Evolutionary conservation across 116 monocot genomes (phyloP).

Genomic region (Posidonia oceanica): DNA sequence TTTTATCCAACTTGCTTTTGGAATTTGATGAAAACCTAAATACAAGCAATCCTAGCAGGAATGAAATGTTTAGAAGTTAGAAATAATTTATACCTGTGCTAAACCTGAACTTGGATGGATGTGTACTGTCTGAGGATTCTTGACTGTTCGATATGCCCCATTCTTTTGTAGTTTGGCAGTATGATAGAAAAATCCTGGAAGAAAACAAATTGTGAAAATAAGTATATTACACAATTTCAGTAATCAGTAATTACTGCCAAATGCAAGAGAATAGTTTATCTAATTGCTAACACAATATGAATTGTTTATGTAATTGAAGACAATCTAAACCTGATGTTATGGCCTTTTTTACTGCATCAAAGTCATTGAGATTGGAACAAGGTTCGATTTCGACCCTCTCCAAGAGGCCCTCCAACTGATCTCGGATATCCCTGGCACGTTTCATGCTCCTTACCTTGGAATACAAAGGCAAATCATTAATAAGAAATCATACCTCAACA

Average conservation of each 20-base stretch:
- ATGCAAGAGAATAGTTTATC: not conserved
- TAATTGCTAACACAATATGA: not conserved
- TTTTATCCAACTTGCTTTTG: too few species aligned
- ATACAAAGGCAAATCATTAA: not conserved
- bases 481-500: too few species aligned
- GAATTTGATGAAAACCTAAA: not conserved
- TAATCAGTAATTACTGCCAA: not conserved
- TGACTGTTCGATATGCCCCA: slow-evolving; percentile 78
- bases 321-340: slow-evolving; percentile 76
- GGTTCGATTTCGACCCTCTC: slow-evolving; percentile 95
- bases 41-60: not conserved
- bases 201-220: not conserved
- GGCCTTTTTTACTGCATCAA: slow-evolving; percentile 80
- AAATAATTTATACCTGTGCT: slow-evolving; percentile 39
- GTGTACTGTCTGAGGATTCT: slow-evolving; percentile 82
- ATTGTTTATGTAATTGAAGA: not conserved
- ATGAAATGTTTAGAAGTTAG: not conserved
- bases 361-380: slow-evolving; percentile 46
- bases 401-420: slow-evolving; percentile 89
- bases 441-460: slow-evolving; percentile 91
- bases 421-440: slow-evolving; percentile 82
- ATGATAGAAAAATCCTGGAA: slow-evolving; percentile 82
- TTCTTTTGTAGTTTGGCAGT: slow-evolving; percentile 72
- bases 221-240: too few species aligned
- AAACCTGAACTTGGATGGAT: slow-evolving; percentile 96